Evolutionary conservation across 2,329 filamentous ascomycete genomes (phyloP).

Genomic region (Colletotrichum sp.): DNA sequence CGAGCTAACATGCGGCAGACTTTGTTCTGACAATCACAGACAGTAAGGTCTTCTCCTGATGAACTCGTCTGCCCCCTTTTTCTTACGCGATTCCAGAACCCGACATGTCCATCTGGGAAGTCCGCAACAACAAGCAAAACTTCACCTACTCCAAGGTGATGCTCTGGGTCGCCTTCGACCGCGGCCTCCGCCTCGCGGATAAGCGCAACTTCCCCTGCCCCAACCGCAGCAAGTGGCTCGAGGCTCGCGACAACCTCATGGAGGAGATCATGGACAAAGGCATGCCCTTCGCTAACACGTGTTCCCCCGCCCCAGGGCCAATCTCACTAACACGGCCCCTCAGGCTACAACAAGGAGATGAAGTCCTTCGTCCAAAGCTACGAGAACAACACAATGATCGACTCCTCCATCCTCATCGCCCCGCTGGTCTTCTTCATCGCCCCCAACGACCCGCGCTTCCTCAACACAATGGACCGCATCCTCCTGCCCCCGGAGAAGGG

Average conservation of each 20-base stretch:
- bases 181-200: slow-evolving; percentile 74
- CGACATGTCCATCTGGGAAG: slow-evolving; percentile 87
- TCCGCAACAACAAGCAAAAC: slow-evolving; percentile 75
- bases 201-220: slow-evolving; percentile 80
- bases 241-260: slow-evolving; percentile 70
- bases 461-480: slow-evolving; percentile 75
- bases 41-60: slow-evolving; percentile 37
- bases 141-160: slow-evolving; percentile 85
- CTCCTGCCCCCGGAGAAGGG: slow-evolving; percentile 76
- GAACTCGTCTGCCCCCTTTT: no score
- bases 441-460: slow-evolving; percentile 78
- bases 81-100: slow-evolving; percentile 45
- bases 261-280: slow-evolving; percentile 77
- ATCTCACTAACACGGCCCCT: not conserved
- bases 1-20: slow-evolving; percentile 44
- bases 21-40: slow-evolving; percentile 73
- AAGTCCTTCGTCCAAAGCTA: slow-evolving; percentile 79
- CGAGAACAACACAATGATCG: slow-evolving; percentile 71
- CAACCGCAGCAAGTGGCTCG: slow-evolving; percentile 69
- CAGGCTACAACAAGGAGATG: slow-evolving; percentile 73
- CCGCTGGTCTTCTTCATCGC: slow-evolving; percentile 82
- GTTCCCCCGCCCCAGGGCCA: not conserved
- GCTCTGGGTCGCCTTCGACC: slow-evolving; percentile 83
- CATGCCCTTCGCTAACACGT: not conserved
- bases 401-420: slow-evolving; percentile 77